Percentiles rank a stretch among this genome's conserved stretches.
Conservation (phyloP, 2,329 filamentous ascomycete species). For the Graphilbum fragrans region DNA sequence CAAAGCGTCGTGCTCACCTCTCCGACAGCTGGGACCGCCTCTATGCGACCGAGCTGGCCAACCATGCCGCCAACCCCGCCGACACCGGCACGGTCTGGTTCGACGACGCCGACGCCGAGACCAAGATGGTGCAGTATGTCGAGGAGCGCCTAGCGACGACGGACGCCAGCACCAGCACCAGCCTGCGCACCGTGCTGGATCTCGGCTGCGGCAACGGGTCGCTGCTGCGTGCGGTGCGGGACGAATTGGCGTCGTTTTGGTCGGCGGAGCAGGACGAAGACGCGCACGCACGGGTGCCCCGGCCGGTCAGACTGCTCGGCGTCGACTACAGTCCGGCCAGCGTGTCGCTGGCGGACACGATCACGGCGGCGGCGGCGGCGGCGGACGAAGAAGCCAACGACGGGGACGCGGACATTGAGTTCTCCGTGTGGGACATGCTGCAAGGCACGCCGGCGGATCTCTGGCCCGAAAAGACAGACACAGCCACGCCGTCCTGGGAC, state of each 20-base stretch:
- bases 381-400: slow-evolving; percentile 4
- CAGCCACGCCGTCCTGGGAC: slow-evolving; percentile 52
- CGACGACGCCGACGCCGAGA: slow-evolving; percentile 79
- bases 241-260: slow-evolving; percentile 27
- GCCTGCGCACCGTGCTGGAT: slow-evolving; percentile 56
- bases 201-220: slow-evolving; percentile 92
- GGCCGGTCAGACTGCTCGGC: slow-evolving; percentile 66
- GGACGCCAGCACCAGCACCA: slow-evolving; percentile 9
- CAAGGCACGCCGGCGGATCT: slow-evolving; percentile 21
- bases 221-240: slow-evolving; percentile 69
- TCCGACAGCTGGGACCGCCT: slow-evolving; percentile 59
- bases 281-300: slow-evolving; percentile 34
- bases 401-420: slow-evolving; percentile 20
- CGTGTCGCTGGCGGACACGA: slow-evolving; percentile 52
- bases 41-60: slow-evolving; percentile 59
- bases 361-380: slow-evolving; percentile 8
- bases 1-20: neutral
- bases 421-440: slow-evolving; percentile 53
- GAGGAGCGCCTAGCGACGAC: slow-evolving; percentile 6
- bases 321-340: slow-evolving; percentile 77
- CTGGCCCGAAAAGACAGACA: slow-evolving; percentile 6
- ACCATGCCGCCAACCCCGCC: slow-evolving; percentile 57
- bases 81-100: slow-evolving; percentile 95
- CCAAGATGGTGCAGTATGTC: slow-evolving; percentile 54
- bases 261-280: slow-evolving; percentile 67